A percentile compares a stretch with the other conserved stretches of the same genome.
Evolutionary conservation across 1,284 basidiomycete genomes (phyloP).

Genomic region (Cryptococcus sp.): DNA sequence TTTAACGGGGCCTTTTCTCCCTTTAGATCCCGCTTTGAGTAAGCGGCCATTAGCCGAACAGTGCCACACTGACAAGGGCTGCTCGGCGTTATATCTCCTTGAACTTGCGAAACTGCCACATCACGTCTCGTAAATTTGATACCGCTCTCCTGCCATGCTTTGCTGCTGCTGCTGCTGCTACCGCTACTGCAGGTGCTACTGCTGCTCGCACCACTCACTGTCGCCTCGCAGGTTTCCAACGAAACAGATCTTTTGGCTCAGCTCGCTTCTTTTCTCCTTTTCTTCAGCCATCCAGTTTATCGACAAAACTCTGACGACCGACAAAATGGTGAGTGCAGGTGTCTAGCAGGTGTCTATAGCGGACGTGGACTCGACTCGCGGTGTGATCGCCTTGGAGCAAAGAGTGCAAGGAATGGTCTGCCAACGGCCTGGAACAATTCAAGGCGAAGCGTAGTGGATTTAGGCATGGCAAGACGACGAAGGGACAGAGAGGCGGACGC

Average conservation of each 20-base stretch:
- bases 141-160: background rate
- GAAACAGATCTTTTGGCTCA: no score
- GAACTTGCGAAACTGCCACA: background rate
- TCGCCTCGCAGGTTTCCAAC: background rate
- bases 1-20: no score
- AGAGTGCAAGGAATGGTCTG: no score
- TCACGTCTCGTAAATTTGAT: background rate
- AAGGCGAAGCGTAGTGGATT: no score
- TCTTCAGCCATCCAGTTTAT: constrained; percentile 15
- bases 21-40: no score
- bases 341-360: background rate
- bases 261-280: background rate
- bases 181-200: background rate
- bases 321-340: constrained; percentile 14
- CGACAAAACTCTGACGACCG: constrained; percentile 3
- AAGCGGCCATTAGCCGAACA: no score
- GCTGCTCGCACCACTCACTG: background rate
- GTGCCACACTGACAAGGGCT: no score
- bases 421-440: no score
- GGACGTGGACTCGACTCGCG: no score
- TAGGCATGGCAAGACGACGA: background rate
- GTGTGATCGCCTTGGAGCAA: no score
- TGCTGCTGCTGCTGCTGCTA: background rate
- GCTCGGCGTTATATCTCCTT: no score
- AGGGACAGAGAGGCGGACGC: background rate